These are phyloP conservation scores for Trichoderma asperellum DNA, from an alignment of 2,329 filamentous ascomycete species.

Conservation along the genomic window DNA sequence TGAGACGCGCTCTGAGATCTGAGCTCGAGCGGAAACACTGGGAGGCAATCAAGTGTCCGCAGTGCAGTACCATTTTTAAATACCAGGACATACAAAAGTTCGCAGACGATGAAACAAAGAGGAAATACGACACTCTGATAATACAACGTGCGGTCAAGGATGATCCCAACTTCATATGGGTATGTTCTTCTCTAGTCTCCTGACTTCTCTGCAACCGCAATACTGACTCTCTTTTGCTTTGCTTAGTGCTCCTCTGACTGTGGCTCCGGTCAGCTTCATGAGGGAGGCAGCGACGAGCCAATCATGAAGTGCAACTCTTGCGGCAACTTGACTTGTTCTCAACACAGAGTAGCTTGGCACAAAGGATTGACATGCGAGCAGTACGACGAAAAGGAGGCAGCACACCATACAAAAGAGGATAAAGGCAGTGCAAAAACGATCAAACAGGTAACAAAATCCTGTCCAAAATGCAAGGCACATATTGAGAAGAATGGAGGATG, in stretches of 20 bases:
- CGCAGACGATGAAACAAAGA: not conserved
- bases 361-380: conserved; percentile 17
- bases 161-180: conserved; percentile 6
- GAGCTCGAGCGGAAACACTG: conserved; percentile 5
- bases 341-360: conserved; percentile 14
- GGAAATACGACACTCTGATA: not conserved
- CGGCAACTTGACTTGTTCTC: conserved; percentile 10
- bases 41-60: conserved; percentile 13
- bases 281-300: conserved; percentile 1
- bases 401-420: not conserved
- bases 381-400: not conserved
- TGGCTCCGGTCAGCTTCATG: conserved; percentile 18
- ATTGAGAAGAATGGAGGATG: conserved; percentile 24
- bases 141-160: not conserved
- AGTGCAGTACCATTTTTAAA: not conserved
- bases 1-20: not conserved
- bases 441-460: not conserved
- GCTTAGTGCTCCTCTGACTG: conserved; percentile 13
- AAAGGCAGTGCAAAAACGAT: not conserved
- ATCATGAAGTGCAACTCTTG: conserved; percentile 18
- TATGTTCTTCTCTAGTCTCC: not conserved
- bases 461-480: not conserved
- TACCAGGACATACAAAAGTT: conserved; percentile 11
- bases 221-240: not conserved
- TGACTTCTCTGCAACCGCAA: not conserved